Conservation (phyloP, 148 eudicot species). For the Rhododendron griersonianum region DNA sequence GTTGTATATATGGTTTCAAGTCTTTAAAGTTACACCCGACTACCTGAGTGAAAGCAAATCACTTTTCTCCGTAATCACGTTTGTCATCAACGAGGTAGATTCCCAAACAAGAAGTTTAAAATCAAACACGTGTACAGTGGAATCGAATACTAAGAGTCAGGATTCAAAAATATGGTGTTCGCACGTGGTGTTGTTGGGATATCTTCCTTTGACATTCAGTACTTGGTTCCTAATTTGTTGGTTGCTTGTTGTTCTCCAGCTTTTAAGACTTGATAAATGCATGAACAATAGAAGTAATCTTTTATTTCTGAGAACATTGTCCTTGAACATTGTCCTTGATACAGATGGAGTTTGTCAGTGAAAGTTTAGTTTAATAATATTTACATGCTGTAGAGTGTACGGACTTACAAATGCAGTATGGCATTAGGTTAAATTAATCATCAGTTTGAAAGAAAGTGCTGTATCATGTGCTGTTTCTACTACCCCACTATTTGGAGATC, state of each 20-base stretch:
- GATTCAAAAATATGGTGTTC: not conserved
- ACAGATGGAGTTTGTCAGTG: not conserved
- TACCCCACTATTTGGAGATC: not conserved
- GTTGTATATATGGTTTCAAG: not conserved
- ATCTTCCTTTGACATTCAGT: conserved; percentile 7
- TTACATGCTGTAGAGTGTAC: not conserved
- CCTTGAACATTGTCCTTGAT: conserved; percentile 6
- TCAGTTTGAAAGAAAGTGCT: not conserved
- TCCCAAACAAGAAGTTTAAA: conserved; percentile 1
- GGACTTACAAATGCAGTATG: not conserved
- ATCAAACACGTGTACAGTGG: conserved; percentile 4
- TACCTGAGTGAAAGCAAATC: conserved; percentile 7
- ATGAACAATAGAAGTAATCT: not conserved
- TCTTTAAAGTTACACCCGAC: not conserved
- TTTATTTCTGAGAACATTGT: not conserved
- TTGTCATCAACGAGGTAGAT: conserved; percentile 5
- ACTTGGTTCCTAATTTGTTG: not conserved
- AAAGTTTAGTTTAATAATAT: not conserved
- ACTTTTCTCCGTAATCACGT: conserved; percentile 7
- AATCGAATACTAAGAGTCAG: not conserved
- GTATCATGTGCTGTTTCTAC: conserved; percentile 2
- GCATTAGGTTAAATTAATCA: not conserved
- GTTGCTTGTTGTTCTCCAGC: not conserved
- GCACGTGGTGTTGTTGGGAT: not conserved
- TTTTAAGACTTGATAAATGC: not conserved